Conservation (phyloP, 2,329 filamentous ascomycete genomes). For the Colletotrichum shisoi region DNA sequence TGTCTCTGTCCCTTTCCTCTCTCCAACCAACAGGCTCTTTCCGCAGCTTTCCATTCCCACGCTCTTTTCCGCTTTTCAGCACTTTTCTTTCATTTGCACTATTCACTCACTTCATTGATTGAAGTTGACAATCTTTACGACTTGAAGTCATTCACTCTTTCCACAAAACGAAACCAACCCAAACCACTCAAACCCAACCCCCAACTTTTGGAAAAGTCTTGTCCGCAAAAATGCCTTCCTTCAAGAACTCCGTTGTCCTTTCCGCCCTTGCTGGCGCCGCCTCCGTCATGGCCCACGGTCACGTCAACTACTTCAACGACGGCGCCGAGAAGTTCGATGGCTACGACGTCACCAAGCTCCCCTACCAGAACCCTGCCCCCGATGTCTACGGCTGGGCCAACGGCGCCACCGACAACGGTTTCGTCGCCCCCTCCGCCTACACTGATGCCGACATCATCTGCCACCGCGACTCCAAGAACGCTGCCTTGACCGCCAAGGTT, state of each 20-base stretch:
- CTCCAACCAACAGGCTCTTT: slow-evolving; percentile 33
- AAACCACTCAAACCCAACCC: slow-evolving; percentile 1
- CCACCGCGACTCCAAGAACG: slow-evolving; percentile 54
- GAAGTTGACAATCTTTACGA: slow-evolving; percentile 36
- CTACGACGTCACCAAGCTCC: slow-evolving; percentile 43
- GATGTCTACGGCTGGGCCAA: slow-evolving; percentile 48
- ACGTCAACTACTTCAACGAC: slow-evolving; percentile 45
- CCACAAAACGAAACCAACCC: slow-evolving; percentile 10
- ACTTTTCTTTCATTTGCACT: slow-evolving; percentile 35
- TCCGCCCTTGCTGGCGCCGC: slow-evolving; percentile 42
- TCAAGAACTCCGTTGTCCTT: slow-evolving; percentile 40
- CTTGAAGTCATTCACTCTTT: slow-evolving; percentile 35
- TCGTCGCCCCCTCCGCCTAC: slow-evolving; percentile 55
- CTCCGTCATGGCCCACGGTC: slow-evolving; percentile 46
- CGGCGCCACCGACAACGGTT: slow-evolving; percentile 53
- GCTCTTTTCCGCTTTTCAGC: slow-evolving; percentile 37
- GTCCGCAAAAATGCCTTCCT: slow-evolving; percentile 41
- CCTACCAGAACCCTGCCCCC: slow-evolving; percentile 44
- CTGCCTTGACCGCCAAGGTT: slow-evolving; percentile 54
- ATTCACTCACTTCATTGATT: slow-evolving; percentile 39
- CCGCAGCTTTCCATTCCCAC: slow-evolving; percentile 37
- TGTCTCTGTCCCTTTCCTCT: neutral
- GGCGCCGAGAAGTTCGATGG: slow-evolving; percentile 46
- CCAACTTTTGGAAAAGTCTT: slow-evolving; percentile 27
- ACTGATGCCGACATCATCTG: slow-evolving; percentile 57